phyloP scores from a whole-genome alignment of 345 rosid genomes.

The Microcos paniculata region DNA sequence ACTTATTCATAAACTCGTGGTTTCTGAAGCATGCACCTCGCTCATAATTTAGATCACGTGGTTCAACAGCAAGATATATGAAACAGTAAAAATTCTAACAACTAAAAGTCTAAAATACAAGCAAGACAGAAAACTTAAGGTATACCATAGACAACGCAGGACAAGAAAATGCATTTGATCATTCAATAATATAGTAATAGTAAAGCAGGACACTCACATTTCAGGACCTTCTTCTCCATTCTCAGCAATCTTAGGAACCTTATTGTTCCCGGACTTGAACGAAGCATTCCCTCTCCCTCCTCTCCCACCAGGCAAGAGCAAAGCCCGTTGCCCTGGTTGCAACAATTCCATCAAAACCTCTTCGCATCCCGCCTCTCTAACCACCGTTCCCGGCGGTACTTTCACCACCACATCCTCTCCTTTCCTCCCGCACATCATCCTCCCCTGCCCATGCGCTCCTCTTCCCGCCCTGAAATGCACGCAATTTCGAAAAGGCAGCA shows the following conservation, averaged over 20 bases:
- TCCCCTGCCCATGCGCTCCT: slow-evolving; percentile 82
- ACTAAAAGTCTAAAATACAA: background rate
- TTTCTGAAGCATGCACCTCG: background rate
- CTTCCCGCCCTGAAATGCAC: slow-evolving; percentile 84
- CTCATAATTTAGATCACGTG: background rate
- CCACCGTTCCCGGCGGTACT: slow-evolving; percentile 83
- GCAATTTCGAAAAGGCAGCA: slow-evolving; percentile 75
- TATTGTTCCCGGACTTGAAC: slow-evolving; percentile 75
- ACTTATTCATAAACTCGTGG: background rate
- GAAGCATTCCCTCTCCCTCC: slow-evolving; percentile 97
- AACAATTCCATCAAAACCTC: slow-evolving; percentile 83
- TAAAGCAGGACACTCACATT: slow-evolving; percentile 56
- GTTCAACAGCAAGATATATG: background rate
- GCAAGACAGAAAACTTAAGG: background rate
- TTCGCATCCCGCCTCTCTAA: slow-evolving; percentile 67
- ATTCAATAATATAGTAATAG: background rate
- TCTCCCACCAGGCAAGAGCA: slow-evolving; percentile 87
- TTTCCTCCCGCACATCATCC: slow-evolving; percentile 64
- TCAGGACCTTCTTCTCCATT: slow-evolving; percentile 96
- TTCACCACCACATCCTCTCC: slow-evolving; percentile 84
- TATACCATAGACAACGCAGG: background rate
- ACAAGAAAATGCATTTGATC: background rate
- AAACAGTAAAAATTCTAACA: background rate
- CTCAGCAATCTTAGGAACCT: slow-evolving; percentile 89
- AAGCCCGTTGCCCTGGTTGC: slow-evolving; percentile 74